These are phyloP conservation scores for Metschnikowia cerradonensis DNA, from an alignment of 805 yeast species.

Conservation along the genomic window DNA sequence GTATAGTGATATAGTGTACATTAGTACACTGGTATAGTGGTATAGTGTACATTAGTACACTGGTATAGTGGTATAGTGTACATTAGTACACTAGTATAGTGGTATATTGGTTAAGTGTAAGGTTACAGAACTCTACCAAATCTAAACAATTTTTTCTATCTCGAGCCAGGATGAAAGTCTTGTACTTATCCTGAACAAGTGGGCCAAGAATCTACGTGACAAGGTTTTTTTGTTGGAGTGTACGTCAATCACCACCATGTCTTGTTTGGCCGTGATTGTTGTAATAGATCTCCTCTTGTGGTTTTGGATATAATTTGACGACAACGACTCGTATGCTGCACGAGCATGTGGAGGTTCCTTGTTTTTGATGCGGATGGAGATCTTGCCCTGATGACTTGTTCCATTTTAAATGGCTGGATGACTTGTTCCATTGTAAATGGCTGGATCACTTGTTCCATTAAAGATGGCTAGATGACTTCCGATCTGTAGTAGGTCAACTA, in stretches of 20 bases:
- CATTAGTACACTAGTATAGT: no score
- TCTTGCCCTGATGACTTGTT: conserved; percentile 91
- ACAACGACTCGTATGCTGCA: conserved; percentile 54
- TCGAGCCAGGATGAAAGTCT: conserved; percentile 15
- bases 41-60: no score
- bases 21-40: no score
- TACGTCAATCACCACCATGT: conserved; percentile 85
- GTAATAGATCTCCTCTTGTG: conserved; percentile 71
- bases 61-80: no score
- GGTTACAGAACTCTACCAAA: no score
- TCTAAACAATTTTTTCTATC: no score
- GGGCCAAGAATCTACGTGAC: conserved; percentile 93
- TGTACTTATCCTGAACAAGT: conserved; percentile 79
- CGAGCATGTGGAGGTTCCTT: conserved; percentile 97
- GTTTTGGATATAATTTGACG: conserved; percentile 30
- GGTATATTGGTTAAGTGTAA: no score
- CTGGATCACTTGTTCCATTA: no score
- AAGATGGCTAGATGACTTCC: conserved; percentile 50
- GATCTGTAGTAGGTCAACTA: conserved; percentile 97
- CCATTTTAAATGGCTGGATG: conserved; percentile 98
- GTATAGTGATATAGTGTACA: no score
- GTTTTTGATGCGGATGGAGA: conserved; percentile 94
- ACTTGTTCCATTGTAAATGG: no score
- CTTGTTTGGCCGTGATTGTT: conserved; percentile 92
- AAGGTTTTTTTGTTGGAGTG: conserved; percentile 91